Evolutionary conservation across 2,329 filamentous ascomycete genomes (phyloP).

Genomic region (Aspergillus glaucus): DNA sequence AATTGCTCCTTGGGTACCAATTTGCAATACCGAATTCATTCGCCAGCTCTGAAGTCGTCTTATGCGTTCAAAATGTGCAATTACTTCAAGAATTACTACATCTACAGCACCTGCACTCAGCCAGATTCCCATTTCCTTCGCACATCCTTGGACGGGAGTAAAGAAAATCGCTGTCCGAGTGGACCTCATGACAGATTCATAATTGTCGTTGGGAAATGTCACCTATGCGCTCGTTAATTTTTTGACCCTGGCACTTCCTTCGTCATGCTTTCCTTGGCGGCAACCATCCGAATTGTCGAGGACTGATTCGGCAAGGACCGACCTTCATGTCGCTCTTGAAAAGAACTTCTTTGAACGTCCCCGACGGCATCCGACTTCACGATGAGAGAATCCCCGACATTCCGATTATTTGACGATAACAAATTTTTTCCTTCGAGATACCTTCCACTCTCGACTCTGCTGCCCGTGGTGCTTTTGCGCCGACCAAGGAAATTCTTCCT

Average conservation of each 20-base stretch:
- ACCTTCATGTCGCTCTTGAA: background rate
- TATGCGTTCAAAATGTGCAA: constrained; percentile 43
- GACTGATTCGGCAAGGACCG: background rate
- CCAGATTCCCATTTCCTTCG: constrained; percentile 65
- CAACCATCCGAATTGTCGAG: background rate
- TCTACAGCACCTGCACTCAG: constrained; percentile 65
- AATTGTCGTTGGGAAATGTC: constrained; percentile 59
- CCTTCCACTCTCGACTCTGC: background rate
- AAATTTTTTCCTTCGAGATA: background rate
- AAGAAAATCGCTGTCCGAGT: constrained; percentile 52
- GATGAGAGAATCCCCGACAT: background rate
- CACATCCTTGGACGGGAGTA: constrained; percentile 61
- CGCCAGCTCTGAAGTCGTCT: background rate
- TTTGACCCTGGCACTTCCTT: constrained; percentile 6
- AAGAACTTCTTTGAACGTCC: background rate
- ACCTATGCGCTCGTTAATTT: constrained; percentile 40
- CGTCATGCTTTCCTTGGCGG: background rate
- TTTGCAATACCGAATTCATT: background rate
- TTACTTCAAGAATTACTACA: constrained; percentile 70
- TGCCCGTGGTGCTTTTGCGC: background rate
- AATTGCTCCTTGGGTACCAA: background rate
- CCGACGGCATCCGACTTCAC: background rate
- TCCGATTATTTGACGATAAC: background rate
- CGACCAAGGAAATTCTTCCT: background rate
- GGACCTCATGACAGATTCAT: constrained; percentile 71